Conservation (phyloP, 139 green algal species). For the Marvania coccoides region DNA sequence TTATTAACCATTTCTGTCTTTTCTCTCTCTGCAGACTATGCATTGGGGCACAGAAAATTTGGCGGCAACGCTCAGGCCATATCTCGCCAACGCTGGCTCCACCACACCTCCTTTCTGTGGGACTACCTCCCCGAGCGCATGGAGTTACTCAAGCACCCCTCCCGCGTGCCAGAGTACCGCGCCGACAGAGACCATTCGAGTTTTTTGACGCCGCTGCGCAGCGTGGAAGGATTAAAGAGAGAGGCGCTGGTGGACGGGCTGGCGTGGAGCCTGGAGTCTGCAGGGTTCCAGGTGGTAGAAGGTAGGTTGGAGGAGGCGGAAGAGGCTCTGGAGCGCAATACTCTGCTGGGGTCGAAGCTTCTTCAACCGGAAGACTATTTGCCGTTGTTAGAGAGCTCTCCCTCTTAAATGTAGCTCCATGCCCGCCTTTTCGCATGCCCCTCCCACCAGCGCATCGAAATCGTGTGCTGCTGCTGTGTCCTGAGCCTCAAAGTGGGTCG, state of each 20-base stretch:
- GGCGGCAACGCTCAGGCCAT: constrained; percentile 98
- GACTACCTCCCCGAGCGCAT: constrained; percentile 73
- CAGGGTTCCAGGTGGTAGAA: constrained; percentile 30
- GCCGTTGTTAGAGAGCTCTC: neutral
- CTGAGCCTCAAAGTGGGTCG: too few relatives aligned
- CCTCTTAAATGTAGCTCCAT: too few relatives aligned
- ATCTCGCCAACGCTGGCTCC: constrained; percentile 79
- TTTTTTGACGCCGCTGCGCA: constrained; percentile 51
- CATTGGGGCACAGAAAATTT: constrained; percentile 83
- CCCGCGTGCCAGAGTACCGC: constrained; percentile 64
- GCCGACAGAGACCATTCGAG: constrained; percentile 49
- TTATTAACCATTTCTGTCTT: neutral
- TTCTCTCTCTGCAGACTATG: constrained; percentile 65
- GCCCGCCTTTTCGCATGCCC: too few relatives aligned
- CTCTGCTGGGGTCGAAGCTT: neutral
- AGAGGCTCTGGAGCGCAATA: constrained; percentile 17
- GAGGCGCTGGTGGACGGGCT: constrained; percentile 15
- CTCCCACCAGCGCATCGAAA: too few relatives aligned
- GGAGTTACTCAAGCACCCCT: constrained; percentile 65
- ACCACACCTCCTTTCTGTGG: constrained; percentile 98
- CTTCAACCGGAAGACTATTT: neutral
- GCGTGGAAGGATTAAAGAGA: constrained; percentile 26
- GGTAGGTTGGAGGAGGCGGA: constrained; percentile 22
- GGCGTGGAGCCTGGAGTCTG: neutral
- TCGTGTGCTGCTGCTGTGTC: too few relatives aligned